These are phyloP conservation scores for Mycena leptocephala DNA, from an alignment of 768 basidiomycete species.

Conservation along the genomic window DNA sequence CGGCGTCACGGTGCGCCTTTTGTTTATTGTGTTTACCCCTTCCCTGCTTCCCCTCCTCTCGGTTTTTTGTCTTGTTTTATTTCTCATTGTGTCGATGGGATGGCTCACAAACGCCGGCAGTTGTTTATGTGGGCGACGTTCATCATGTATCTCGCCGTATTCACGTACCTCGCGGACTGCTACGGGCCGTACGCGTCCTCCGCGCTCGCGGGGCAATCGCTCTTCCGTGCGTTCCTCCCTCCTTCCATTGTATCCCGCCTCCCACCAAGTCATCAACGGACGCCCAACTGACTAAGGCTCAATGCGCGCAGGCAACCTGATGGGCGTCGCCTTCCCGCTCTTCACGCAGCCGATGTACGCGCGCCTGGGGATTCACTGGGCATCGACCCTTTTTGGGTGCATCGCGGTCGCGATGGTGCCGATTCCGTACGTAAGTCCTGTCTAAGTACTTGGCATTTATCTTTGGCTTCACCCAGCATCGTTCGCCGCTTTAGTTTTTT, in stretches of 20 bases:
- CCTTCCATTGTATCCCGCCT: not conserved
- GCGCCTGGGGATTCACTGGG: constrained; percentile 61
- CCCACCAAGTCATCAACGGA: not conserved
- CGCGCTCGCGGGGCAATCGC: constrained; percentile 64
- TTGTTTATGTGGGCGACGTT: constrained; percentile 55
- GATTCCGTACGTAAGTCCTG: constrained; percentile 53
- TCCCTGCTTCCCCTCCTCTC: too few species aligned
- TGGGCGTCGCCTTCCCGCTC: constrained; percentile 52
- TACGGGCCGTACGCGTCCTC: constrained; percentile 63
- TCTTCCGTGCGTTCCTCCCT: constrained; percentile 53
- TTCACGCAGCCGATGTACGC: constrained; percentile 58
- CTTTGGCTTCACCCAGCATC: not conserved
- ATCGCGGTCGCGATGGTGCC: constrained; percentile 56
- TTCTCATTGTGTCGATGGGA: not conserved
- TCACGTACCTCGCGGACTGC: constrained; percentile 64
- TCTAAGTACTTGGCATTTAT: not conserved
- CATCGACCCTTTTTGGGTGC: constrained; percentile 55
- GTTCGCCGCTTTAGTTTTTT: not conserved
- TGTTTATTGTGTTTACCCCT: too few species aligned
- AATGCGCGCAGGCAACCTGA: constrained; percentile 51
- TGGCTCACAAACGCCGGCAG: constrained; percentile 34
- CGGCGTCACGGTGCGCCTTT: constrained; percentile 55
- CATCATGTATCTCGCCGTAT: constrained; percentile 60
- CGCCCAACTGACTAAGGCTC: too few species aligned
- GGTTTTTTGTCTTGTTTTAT: too few species aligned